Evolutionary conservation across 495 filamentous ascomycete genomes (phyloP).

Genomic region (Penicillium alfredii): DNA sequence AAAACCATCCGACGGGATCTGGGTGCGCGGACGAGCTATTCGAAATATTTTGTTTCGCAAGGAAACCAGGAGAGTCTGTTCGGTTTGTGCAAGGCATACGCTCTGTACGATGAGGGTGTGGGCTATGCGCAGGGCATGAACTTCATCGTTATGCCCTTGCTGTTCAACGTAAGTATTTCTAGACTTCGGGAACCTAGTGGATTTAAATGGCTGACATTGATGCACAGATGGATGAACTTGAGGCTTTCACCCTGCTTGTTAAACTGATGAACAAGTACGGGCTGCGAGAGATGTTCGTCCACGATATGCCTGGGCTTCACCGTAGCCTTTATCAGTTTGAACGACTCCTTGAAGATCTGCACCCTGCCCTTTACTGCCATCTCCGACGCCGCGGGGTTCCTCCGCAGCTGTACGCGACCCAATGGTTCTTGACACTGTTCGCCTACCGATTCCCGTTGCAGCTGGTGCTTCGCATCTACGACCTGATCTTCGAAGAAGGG

Average conservation of each 20-base stretch:
- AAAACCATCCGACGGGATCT: slow-evolving; percentile 86
- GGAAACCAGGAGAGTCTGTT: slow-evolving; percentile 93
- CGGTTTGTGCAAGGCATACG: slow-evolving; percentile 95
- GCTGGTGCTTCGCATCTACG: slow-evolving; percentile 92
- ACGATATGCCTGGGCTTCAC: slow-evolving; percentile 95
- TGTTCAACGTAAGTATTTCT: slow-evolving; percentile 73
- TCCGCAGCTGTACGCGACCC: slow-evolving; percentile 91
- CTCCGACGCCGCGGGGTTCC: slow-evolving; percentile 80
- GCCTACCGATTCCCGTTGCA: slow-evolving; percentile 97
- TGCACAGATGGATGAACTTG: slow-evolving; percentile 85
- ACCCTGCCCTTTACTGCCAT: slow-evolving; percentile 93
- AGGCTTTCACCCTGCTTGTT: slow-evolving; percentile 90
- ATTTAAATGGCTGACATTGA: slow-evolving; percentile 3
- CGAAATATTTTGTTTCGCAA: slow-evolving; percentile 80
- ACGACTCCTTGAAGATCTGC: slow-evolving; percentile 86
- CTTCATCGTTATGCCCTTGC: slow-evolving; percentile 92
- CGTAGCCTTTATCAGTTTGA: slow-evolving; percentile 92
- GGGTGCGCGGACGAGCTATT: slow-evolving; percentile 90
- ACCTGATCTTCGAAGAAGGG: slow-evolving; percentile 92
- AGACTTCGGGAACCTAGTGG: not conserved
- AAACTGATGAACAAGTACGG: slow-evolving; percentile 96
- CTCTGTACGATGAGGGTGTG: slow-evolving; percentile 86
- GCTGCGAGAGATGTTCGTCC: slow-evolving; percentile 86
- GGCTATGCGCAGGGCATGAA: slow-evolving; percentile 99
- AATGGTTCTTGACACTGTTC: slow-evolving; percentile 99